These are phyloP conservation scores for Zoysia japonica DNA, from an alignment of 176 grass and related monocot species.

Conservation along the genomic window DNA sequence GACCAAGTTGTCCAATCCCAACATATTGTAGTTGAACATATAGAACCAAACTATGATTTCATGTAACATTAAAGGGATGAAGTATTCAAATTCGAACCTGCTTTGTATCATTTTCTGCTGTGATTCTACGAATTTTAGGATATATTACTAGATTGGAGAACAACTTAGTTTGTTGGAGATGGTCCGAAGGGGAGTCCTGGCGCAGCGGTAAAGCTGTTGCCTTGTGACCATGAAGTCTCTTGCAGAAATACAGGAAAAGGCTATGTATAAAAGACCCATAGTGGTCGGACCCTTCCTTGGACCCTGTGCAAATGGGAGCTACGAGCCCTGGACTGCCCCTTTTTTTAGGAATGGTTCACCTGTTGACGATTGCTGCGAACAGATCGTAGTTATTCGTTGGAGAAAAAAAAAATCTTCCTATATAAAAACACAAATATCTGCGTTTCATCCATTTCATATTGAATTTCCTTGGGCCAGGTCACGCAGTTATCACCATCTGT, in stretches of 20 bases:
- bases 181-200: too few relatives aligned
- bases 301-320: too few relatives aligned
- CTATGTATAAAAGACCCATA: too few relatives aligned
- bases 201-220: too few relatives aligned
- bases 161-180: not conserved
- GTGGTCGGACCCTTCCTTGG: too few relatives aligned
- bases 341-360: too few relatives aligned
- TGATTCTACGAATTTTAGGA: conserved; percentile 25
- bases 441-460: conserved; percentile 13
- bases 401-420: not conserved
- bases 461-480: conserved; percentile 59
- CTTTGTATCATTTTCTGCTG: conserved; percentile 28
- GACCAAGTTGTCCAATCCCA: not conserved
- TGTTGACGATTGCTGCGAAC: too few relatives aligned
- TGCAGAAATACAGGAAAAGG: too few relatives aligned
- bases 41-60: conserved; percentile 3
- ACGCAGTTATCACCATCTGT: conserved; percentile 94
- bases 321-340: too few relatives aligned
- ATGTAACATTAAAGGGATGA: not conserved
- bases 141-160: conserved; percentile 3
- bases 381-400: too few relatives aligned
- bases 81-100: conserved; percentile 12
- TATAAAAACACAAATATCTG: conserved; percentile 19
- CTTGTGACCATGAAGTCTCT: too few relatives aligned
- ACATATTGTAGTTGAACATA: conserved; percentile 15